Base-by-base conservation (phyloP, 164 flowering plant genomes). In the Liriodendron chinense region DNA sequence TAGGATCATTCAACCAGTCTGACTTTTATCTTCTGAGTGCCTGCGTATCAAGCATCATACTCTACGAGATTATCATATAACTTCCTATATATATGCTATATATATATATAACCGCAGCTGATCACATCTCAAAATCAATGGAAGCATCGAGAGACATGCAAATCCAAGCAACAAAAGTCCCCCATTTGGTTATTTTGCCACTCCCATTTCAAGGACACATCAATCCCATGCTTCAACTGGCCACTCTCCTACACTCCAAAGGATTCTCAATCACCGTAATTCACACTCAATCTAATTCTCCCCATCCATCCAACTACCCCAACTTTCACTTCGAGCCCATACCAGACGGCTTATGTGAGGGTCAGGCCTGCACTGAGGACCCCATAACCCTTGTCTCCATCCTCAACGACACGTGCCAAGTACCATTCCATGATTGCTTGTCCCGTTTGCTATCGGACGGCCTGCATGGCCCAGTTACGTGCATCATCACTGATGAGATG, bases 221-320 rank as follows among this genome's bases (percentile, higher is more conserved):
- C n/a, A 85, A 74, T 24, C 89, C 91, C 34, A 87, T 87, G 89
- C 79, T 89, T 59, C 88, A 87, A 59, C 79, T 86, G 0, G 92
- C 83, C 1, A 68, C 72, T 1, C 71, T 83, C n/a, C 90, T 89
- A 18, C 77, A 84, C 70, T 72, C 80, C n/a, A 78, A 47, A 47
- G 90, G 88, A 61, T 85, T 86, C 68, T 83, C 88, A 65, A 83
- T 87, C 22, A 85, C 85, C 25, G 73, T 89, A 8, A 78, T 80
- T 47, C 88, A 89, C 71, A 74, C 88, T 18, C 56, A 57, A 8
- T 83, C 80, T 85, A 84, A 85, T 76, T 66, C 83, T 34, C 86
- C 88, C 1, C 61, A 79, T 63, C 72, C 79, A 12, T 71, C 66
- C 1, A 21, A 69, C 67, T 65, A 77, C 70, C 87, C 88, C 10